A percentile compares a stretch with the other conserved stretches of the same genome.
phyloP scores from a whole-genome alignment of 1,284 basidiomycete genomes.

The Spongiforma sp. region DNA sequence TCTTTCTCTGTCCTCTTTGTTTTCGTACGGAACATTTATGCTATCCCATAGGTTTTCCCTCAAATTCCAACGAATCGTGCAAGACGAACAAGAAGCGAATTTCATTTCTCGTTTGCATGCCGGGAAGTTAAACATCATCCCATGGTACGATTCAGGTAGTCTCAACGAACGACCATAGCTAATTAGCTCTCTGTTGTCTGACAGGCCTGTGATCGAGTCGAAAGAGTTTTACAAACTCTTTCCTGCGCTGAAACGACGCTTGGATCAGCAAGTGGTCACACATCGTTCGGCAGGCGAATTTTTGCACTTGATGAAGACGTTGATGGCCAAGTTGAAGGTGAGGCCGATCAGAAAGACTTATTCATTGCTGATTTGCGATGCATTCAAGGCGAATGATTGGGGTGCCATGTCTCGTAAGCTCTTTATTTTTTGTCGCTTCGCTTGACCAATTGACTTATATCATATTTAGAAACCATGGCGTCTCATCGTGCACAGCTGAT shows the following conservation, averaged over 20 bases:
- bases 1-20: not conserved
- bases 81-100: constrained; percentile 63
- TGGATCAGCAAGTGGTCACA: constrained; percentile 54
- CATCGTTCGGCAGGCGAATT: constrained; percentile 59
- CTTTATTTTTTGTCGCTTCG: not conserved
- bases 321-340: constrained; percentile 73
- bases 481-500: constrained; percentile 57
- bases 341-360: not conserved
- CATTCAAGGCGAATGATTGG: constrained; percentile 62
- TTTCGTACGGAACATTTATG: not conserved
- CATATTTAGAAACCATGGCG: constrained; percentile 55
- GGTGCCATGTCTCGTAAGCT: constrained; percentile 61
- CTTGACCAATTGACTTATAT: not conserved
- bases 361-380: not conserved
- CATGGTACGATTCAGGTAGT: constrained; percentile 39
- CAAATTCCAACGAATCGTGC: constrained; percentile 62
- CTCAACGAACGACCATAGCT: not conserved
- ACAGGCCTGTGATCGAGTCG: constrained; percentile 66
- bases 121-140: constrained; percentile 60
- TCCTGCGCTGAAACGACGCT: constrained; percentile 45
- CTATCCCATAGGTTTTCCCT: constrained; percentile 47
- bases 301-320: constrained; percentile 59
- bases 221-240: constrained; percentile 62
- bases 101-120: constrained; percentile 63
- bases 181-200: too few species aligned